Evolutionary conservation across 495 filamentous ascomycete genomes (phyloP).

Genomic region (Letharia columbiana): DNA sequence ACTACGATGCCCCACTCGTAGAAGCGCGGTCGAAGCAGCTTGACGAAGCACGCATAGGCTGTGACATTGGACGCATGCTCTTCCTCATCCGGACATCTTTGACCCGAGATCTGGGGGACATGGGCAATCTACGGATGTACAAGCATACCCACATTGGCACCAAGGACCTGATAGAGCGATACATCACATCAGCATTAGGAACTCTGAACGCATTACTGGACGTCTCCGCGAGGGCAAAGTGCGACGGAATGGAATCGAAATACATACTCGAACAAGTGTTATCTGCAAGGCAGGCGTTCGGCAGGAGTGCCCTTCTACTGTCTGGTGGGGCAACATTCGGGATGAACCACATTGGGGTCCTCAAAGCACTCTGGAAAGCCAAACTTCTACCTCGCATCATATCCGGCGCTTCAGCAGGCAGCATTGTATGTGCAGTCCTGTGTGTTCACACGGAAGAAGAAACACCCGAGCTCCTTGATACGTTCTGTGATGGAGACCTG

Average conservation of each 20-base stretch:
- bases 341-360: constrained; percentile 93
- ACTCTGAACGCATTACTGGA: constrained; percentile 66
- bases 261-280: constrained; percentile 68
- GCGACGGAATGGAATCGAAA: constrained; percentile 48
- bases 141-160: constrained; percentile 79
- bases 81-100: constrained; percentile 73
- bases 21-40: constrained; percentile 60
- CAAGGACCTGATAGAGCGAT: constrained; percentile 75
- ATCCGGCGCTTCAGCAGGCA: constrained; percentile 89
- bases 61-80: constrained; percentile 69
- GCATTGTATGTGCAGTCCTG: constrained; percentile 79
- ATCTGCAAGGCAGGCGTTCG: constrained; percentile 75
- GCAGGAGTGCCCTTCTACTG: constrained; percentile 74
- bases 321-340: constrained; percentile 91
- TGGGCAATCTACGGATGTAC: constrained; percentile 77
- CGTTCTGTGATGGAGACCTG: constrained; percentile 74
- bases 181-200: constrained; percentile 67
- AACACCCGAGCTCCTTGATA: constrained; percentile 59
- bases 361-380: constrained; percentile 72
- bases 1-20: constrained; percentile 65
- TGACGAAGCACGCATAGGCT: constrained; percentile 62
- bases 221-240: constrained; percentile 46
- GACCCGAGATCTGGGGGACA: constrained; percentile 72
- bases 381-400: constrained; percentile 81
- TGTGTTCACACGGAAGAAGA: constrained; percentile 82